Percentiles rank a stretch among this genome's conserved stretches.
Conservation (phyloP, 495 filamentous ascomycete species). For the Neurospora sp. region DNA sequence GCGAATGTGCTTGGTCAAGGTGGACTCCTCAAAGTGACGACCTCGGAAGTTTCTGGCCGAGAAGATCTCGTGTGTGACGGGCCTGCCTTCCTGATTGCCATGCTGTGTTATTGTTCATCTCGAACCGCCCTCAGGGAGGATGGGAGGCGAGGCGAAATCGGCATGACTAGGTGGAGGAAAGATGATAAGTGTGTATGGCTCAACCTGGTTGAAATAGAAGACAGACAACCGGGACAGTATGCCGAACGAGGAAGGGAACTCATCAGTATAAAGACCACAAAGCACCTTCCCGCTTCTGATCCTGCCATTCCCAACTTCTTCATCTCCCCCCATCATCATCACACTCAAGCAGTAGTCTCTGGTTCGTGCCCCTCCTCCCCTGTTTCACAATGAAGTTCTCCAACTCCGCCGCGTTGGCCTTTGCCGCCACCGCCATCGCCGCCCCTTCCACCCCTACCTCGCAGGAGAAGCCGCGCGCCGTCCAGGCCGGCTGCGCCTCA, state of each 20-base stretch:
- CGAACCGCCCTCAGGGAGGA: neutral
- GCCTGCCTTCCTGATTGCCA: conserved; percentile 41
- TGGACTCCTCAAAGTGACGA: neutral
- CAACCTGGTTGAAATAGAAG: neutral
- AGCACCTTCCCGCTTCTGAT: conserved; percentile 10
- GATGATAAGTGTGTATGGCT: neutral
- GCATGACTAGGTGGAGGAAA: neutral
- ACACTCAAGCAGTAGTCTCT: conserved; percentile 8
- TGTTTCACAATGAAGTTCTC: conserved; percentile 37
- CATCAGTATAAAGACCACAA: conserved; percentile 26
- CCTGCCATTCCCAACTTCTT: neutral
- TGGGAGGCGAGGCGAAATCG: neutral
- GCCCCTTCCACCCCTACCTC: conserved; percentile 26
- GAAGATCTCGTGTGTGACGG: conserved; percentile 27
- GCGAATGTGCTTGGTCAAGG: neutral
- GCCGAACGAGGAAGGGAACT: neutral
- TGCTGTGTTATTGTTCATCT: neutral
- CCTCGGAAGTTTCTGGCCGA: conserved; percentile 38
- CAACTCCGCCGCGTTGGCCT: conserved; percentile 26
- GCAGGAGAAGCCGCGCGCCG: conserved; percentile 18
- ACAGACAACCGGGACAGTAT: neutral
- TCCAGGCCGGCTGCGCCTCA: conserved; percentile 32
- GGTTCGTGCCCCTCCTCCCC: conserved; percentile 4
- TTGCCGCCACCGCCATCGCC: conserved; percentile 33
- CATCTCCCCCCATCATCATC: neutral